These are phyloP conservation scores for Tetrastigma voinierianum DNA, from an alignment of 164 flowering plant genomes.

Conservation along the genomic window DNA sequence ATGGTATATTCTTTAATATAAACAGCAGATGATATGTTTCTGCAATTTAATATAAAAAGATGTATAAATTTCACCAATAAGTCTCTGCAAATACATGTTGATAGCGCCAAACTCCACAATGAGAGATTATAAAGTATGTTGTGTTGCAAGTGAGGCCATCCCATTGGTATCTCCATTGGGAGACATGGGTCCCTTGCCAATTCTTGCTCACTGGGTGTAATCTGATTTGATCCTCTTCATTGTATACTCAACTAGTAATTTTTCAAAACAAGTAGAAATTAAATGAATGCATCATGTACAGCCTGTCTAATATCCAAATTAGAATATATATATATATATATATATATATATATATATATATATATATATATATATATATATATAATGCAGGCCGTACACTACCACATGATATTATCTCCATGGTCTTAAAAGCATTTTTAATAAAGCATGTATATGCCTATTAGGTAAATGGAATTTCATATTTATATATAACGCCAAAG, in stretches of 20 bases:
- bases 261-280: neutral
- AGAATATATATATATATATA: too few species aligned
- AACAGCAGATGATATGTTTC: neutral
- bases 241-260: slow-evolving; percentile 34
- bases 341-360: too few species aligned
- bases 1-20: slow-evolving; percentile 29
- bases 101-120: slow-evolving; percentile 25
- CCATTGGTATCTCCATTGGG: slow-evolving; percentile 39
- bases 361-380: too few species aligned
- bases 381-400: too few species aligned
- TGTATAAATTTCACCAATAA: neutral
- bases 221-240: slow-evolving; percentile 27
- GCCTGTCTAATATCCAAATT: neutral
- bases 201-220: slow-evolving; percentile 29
- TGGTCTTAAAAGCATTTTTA: too few species aligned
- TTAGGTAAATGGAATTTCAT: too few species aligned
- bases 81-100: too few species aligned
- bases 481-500: too few species aligned
- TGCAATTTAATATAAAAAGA: too few species aligned
- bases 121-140: slow-evolving; percentile 20
- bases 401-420: too few species aligned
- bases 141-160: slow-evolving; percentile 40
- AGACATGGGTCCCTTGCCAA: slow-evolving; percentile 61
- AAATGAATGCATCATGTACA: neutral
- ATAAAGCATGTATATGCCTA: too few species aligned